Evolutionary conservation across 177 flowering plant genomes (phyloP).

Genomic region (Vitis hybrid): DNA sequence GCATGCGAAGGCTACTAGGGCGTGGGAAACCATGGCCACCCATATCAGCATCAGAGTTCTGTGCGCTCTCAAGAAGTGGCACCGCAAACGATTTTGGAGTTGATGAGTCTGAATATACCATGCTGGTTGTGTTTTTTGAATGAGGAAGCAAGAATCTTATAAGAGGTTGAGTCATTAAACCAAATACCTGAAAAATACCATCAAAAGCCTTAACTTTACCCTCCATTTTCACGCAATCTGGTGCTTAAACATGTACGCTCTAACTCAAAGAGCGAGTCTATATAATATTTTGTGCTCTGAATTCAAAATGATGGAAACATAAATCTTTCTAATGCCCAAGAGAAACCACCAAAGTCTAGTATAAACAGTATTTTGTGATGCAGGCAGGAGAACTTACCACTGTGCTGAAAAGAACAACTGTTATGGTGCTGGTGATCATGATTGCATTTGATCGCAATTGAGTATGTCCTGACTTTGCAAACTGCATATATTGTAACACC

Average conservation of each 20-base stretch:
- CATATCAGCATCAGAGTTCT: slow-evolving; percentile 32
- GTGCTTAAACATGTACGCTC: too few relatives aligned
- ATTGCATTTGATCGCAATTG: slow-evolving; percentile 43
- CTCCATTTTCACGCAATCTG: too few relatives aligned
- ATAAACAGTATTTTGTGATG: background rate
- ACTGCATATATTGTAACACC: slow-evolving; percentile 30
- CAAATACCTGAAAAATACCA: slow-evolving; percentile 39
- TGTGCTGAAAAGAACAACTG: slow-evolving; percentile 61
- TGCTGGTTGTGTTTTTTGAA: slow-evolving; percentile 24
- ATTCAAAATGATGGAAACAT: background rate
- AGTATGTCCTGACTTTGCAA: slow-evolving; percentile 48
- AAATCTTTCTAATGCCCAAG: background rate
- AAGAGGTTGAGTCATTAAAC: slow-evolving; percentile 51
- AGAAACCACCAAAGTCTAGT: background rate
- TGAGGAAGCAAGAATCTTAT: slow-evolving; percentile 40
- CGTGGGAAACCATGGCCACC: slow-evolving; percentile 18
- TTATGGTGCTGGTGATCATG: slow-evolving; percentile 64
- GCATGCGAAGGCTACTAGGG: slow-evolving; percentile 42
- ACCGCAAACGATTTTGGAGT: slow-evolving; percentile 33
- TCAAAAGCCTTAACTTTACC: too few relatives aligned
- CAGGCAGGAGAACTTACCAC: slow-evolving; percentile 32
- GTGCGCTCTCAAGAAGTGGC: slow-evolving; percentile 35
- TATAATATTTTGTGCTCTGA: background rate
- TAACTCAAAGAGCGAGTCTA: background rate
- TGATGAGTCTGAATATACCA: slow-evolving; percentile 24